These are phyloP conservation scores for Salvia hispanica DNA, from an alignment of 257 asterid species.

Conservation along the genomic window DNA sequence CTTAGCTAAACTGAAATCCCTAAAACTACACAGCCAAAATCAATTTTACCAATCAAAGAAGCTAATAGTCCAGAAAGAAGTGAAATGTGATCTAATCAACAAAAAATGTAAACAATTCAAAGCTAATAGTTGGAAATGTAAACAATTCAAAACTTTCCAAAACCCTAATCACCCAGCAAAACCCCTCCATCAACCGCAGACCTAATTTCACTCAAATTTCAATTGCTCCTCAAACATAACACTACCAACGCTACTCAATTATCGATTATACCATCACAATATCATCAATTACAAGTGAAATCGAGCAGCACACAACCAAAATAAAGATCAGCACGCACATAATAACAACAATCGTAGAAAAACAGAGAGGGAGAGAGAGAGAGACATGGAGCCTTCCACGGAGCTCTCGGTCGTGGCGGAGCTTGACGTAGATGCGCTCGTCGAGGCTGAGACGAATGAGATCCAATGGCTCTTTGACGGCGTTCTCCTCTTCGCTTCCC, in stretches of 20 bases:
- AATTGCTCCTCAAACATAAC: slow-evolving; percentile 17
- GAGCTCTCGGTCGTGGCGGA: slow-evolving; percentile 95
- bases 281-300: neutral
- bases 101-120: neutral
- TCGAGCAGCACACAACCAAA: neutral
- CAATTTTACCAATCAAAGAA: neutral
- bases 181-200: slow-evolving; percentile 29
- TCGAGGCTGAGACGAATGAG: slow-evolving; percentile 98
- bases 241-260: slow-evolving; percentile 5
- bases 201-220: slow-evolving; percentile 23
- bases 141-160: slow-evolving; percentile 10
- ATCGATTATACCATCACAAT: neutral
- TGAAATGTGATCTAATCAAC: neutral
- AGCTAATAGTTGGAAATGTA: no score
- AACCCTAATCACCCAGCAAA: slow-evolving; percentile 35
- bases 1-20: neutral
- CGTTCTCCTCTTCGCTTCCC: slow-evolving; percentile 99
- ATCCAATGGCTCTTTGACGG: slow-evolving; percentile 98
- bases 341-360: neutral
- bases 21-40: neutral
- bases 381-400: slow-evolving; percentile 94
- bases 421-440: slow-evolving; percentile 98
- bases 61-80: neutral
- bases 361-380: neutral
- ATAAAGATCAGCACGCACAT: neutral